Evolutionary conservation across 768 basidiomycete species (phyloP).

Genomic region (Boletales sp.): DNA sequence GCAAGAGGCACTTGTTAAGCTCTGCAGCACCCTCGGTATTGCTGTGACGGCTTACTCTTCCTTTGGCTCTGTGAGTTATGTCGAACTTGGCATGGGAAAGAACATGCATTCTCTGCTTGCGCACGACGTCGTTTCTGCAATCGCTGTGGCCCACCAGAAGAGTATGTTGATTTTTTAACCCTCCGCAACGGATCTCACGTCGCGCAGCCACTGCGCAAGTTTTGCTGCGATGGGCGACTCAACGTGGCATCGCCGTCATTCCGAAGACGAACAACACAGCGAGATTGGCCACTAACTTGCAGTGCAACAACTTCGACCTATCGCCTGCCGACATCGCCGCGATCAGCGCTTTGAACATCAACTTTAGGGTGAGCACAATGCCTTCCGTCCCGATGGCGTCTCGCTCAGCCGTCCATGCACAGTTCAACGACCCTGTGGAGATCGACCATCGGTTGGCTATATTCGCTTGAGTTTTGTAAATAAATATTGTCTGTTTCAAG

Average conservation of each 20-base stretch:
- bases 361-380: conserved; percentile 51
- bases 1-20: conserved; percentile 44
- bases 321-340: conserved; percentile 51
- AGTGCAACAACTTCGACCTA: conserved; percentile 47
- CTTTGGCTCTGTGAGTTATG: conserved; percentile 51
- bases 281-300: conserved; percentile 44
- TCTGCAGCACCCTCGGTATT: conserved; percentile 43
- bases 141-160: conserved; percentile 51
- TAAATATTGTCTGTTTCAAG: too few species aligned
- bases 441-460: conserved; percentile 65
- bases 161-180: conserved; percentile 33
- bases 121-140: conserved; percentile 40
- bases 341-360: conserved; percentile 58
- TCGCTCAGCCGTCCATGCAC: conserved; percentile 5
- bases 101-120: conserved; percentile 49
- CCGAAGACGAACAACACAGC: conserved; percentile 59
- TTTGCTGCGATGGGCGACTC: conserved; percentile 75
- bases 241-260: conserved; percentile 69
- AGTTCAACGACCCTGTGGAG: conserved; percentile 70
- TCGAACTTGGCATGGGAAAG: conserved; percentile 65
- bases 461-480: conserved; percentile 53
- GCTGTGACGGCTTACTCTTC: conserved; percentile 56
- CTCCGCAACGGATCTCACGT: background rate
- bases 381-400: background rate
- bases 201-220: conserved; percentile 52